These are phyloP conservation scores for Solanum virginianum DNA, from an alignment of 257 asterid species.

Conservation along the genomic window DNA sequence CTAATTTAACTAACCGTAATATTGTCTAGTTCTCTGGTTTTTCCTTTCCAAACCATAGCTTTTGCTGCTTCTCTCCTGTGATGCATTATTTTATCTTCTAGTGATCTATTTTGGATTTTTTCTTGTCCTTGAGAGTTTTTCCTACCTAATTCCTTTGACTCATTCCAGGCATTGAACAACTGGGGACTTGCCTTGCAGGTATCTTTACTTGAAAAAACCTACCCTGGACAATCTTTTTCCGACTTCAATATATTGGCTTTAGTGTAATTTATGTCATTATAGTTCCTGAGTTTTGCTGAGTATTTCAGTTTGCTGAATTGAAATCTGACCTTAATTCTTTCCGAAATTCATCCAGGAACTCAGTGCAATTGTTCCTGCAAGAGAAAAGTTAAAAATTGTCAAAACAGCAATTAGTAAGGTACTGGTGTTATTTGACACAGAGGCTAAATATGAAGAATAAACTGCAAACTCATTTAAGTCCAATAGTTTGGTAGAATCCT, in stretches of 20 bases:
- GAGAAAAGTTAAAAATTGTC: slow-evolving; percentile 87
- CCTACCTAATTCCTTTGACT: slow-evolving; percentile 16
- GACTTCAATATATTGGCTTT: neutral
- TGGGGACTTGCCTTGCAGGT: slow-evolving; percentile 99
- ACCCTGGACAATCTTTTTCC: neutral
- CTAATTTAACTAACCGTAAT: neutral
- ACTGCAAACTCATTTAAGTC: neutral
- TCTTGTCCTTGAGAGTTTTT: neutral
- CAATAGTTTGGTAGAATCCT: neutral
- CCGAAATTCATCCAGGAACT: slow-evolving; percentile 61
- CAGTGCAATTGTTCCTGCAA: slow-evolving; percentile 97
- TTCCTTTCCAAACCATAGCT: neutral
- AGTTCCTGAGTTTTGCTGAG: neutral
- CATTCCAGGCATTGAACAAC: slow-evolving; percentile 87
- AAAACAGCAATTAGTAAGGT: slow-evolving; percentile 96
- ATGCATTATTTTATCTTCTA: neutral
- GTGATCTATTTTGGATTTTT: neutral
- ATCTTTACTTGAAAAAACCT: slow-evolving; percentile 1
- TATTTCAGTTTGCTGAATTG: neutral
- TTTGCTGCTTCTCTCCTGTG: neutral
- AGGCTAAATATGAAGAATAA: neutral
- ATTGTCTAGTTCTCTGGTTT: neutral
- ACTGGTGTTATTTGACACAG: slow-evolving; percentile 3
- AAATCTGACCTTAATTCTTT: neutral
- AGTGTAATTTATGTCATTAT: neutral